Evolutionary conservation across 2,329 filamentous ascomycete genomes (phyloP).

Genomic region (Aspergillus tubingensis): DNA sequence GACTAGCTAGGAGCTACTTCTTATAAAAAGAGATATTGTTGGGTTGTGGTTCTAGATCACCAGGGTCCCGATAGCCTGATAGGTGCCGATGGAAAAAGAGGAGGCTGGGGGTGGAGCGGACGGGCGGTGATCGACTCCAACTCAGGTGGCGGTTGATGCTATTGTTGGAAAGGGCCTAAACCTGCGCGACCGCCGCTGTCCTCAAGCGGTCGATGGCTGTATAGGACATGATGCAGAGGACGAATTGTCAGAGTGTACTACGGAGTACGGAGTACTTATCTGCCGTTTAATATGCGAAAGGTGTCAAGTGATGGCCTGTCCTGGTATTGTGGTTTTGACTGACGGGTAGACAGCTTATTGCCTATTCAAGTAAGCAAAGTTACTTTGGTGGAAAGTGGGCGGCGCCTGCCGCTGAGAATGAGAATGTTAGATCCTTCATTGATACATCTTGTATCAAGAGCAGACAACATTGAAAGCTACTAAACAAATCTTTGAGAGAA

Average conservation of each 20-base stretch:
- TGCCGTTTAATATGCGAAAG: background rate
- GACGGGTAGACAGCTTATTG: background rate
- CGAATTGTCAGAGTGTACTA: background rate
- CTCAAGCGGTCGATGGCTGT: background rate
- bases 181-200: background rate
- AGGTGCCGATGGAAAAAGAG: constrained; percentile 7
- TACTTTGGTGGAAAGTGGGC: too few relatives aligned
- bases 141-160: constrained; percentile 5
- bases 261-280: background rate
- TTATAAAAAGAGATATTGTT: background rate
- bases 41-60: background rate
- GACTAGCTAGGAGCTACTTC: background rate
- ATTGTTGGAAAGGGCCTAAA: constrained; percentile 1
- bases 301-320: background rate
- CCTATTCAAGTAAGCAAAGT: background rate
- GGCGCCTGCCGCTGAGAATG: background rate
- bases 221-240: background rate
- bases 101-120: constrained; percentile 19
- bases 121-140: constrained; percentile 7
- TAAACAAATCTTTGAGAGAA: too few relatives aligned
- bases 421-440: background rate
- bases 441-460: background rate
- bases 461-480: too few relatives aligned
- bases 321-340: background rate
- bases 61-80: background rate